Base-by-base conservation (phyloP, 1,139 yeast genomes). In the Pichia sp. region DNA sequence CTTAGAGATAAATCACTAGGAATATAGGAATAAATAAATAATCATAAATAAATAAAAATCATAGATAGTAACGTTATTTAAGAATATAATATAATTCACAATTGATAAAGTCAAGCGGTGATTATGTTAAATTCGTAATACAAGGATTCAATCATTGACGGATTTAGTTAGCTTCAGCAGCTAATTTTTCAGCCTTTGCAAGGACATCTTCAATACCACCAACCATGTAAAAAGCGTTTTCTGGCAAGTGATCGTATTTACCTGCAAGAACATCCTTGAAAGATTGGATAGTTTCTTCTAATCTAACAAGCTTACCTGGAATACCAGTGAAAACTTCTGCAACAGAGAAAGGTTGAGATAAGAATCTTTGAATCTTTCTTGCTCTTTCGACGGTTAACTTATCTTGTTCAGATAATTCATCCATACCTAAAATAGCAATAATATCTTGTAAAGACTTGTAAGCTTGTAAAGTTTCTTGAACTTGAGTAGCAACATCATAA, bases 391-490 rank as follows among this genome's bases (percentile, higher is more conserved):
- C 98, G 58, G 97, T 92, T 70, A 92, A 84, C 79, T 92, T 92
- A 76, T 92, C 98, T 64, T 83, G 75, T 79, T 92, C 98, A 58
- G 97, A 88, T 77, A 92, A 82, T 80, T 92, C 98, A 75, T 92
- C 98, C 98, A 92, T 92, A 90, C 98, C 98, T 73, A 92, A 85
- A 82, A 92, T 92, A 75, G 98, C 98, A 81, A 92, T 92, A 73
- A 92, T 92, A 84, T 92, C 98, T 80, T 92, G 98, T 72, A 92
- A 82, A 64, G 98, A 92, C 81, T 92, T 92, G 85, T 92, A 92
- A 64, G 97, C 96, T 80, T 92, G 98, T 73, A 92, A 79, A 62
- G 97, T 92, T 78, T 90, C 95, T 79, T 92, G 98, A 61, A 92
- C 98, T 66, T 73, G 69, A 60, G 95, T 77, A 57, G 98, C 98